A percentile compares a stretch with the other conserved stretches of the same genome.
Evolutionary conservation across 2,329 filamentous ascomycete species (phyloP).

Genomic region (Knufia petricola): DNA sequence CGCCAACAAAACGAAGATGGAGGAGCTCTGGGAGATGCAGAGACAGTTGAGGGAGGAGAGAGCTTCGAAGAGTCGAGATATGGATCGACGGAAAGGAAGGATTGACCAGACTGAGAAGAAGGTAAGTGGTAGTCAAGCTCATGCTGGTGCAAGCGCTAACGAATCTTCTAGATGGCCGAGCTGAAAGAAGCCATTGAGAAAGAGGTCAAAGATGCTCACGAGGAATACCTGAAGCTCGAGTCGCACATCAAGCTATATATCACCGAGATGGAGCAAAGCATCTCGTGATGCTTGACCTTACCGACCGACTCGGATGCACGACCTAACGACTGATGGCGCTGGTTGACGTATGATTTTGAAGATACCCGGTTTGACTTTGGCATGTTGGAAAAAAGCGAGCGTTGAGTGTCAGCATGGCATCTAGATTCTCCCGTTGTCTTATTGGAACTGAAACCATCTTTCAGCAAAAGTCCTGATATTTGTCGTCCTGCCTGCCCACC

Average conservation of each 20-base stretch:
- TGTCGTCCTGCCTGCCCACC: constrained; percentile 51
- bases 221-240: constrained; percentile 96
- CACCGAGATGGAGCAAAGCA: constrained; percentile 93
- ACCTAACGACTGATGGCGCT: constrained; percentile 1
- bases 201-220: constrained; percentile 79
- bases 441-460: constrained; percentile 56
- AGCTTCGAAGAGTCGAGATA: constrained; percentile 76
- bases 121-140: constrained; percentile 42
- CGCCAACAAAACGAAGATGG: constrained; percentile 78
- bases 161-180: constrained; percentile 68
- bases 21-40: constrained; percentile 73
- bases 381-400: background rate
- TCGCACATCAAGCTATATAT: constrained; percentile 96
- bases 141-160: constrained; percentile 26
- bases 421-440: constrained; percentile 24
- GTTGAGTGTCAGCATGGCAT: background rate
- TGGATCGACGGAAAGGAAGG: constrained; percentile 81
- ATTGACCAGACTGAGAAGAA: constrained; percentile 99
- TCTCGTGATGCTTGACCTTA: constrained; percentile 31
- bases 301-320: background rate
- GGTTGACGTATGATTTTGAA: background rate
- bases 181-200: constrained; percentile 95
- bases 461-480: constrained; percentile 48
- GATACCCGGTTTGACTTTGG: constrained; percentile 4
- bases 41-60: constrained; percentile 74